Percentiles rank a stretch among this genome's conserved stretches.
Conservation (phyloP, 306 rosid genomes). For the Citrullus mucosospermus region DNA sequence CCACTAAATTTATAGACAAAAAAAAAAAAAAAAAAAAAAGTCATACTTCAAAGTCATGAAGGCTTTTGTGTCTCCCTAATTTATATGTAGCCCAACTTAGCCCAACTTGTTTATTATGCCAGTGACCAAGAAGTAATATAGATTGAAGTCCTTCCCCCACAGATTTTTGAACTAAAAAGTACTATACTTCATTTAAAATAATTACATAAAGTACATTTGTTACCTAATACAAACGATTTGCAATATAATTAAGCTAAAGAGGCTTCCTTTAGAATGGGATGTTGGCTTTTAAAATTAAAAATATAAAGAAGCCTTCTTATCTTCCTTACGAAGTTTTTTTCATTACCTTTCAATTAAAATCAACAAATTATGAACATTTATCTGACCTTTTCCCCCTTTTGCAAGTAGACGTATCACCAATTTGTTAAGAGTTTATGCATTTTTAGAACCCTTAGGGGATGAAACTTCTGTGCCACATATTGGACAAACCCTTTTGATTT, state of each 20-base stretch:
- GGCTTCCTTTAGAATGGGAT: background rate
- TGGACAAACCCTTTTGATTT: constrained; percentile 71
- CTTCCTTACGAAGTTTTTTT: background rate
- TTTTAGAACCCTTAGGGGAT: constrained; percentile 4
- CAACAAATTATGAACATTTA: background rate
- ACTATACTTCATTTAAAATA: background rate
- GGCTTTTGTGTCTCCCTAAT: no score
- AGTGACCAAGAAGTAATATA: no score
- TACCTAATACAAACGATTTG: background rate
- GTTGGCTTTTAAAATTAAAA: background rate
- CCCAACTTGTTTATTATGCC: no score
- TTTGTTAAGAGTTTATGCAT: background rate
- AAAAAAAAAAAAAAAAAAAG: no score
- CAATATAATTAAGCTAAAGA: background rate
- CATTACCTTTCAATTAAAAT: background rate
- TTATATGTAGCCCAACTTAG: no score
- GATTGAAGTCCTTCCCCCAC: no score
- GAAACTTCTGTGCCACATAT: constrained; percentile 61
- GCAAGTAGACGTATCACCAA: background rate
- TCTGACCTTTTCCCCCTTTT: background rate
- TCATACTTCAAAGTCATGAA: no score
- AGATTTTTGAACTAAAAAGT: no score
- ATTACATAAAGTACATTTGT: background rate
- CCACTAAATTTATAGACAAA: no score
- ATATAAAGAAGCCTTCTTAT: background rate